A percentile compares a stretch with the other conserved stretches of the same genome.
These are phyloP conservation scores for Symbiodinium pilosum DNA, from an alignment of 73 alveolate species.

Conservation along the genomic window DNA sequence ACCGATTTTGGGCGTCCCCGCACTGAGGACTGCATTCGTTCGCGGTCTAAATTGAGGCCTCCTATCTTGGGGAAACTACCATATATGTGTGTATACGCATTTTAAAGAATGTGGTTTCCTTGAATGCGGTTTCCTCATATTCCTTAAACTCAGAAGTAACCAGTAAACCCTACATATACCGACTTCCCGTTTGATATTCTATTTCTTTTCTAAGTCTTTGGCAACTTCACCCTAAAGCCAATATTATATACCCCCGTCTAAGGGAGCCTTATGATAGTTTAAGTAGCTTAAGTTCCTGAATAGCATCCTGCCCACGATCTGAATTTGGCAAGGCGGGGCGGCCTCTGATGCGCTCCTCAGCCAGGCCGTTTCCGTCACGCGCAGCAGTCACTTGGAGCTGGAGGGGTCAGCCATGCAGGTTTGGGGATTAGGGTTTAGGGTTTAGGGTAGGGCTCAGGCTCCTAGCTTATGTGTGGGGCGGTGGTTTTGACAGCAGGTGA, in stretches of 20 bases:
- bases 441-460: background rate
- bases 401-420: background rate
- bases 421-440: background rate
- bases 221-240: background rate
- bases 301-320: background rate
- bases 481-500: background rate
- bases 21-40: too few species aligned
- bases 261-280: background rate
- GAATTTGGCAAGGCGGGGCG: slow-evolving; percentile 14
- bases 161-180: too few species aligned
- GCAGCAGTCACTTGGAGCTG: slow-evolving; percentile 21
- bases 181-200: too few species aligned
- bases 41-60: too few species aligned
- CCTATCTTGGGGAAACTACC: too few species aligned
- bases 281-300: background rate
- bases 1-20: too few species aligned
- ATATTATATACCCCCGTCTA: background rate
- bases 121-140: too few species aligned
- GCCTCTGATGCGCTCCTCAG: slow-evolving; percentile 14
- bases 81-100: too few species aligned
- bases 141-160: too few species aligned
- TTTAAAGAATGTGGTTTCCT: too few species aligned
- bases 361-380: slow-evolving; percentile 21
- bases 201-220: background rate
- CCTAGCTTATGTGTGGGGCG: background rate